These are phyloP conservation scores for Aspergillus phoenicis DNA, from an alignment of 2,329 filamentous ascomycete genomes.

Conservation along the genomic window DNA sequence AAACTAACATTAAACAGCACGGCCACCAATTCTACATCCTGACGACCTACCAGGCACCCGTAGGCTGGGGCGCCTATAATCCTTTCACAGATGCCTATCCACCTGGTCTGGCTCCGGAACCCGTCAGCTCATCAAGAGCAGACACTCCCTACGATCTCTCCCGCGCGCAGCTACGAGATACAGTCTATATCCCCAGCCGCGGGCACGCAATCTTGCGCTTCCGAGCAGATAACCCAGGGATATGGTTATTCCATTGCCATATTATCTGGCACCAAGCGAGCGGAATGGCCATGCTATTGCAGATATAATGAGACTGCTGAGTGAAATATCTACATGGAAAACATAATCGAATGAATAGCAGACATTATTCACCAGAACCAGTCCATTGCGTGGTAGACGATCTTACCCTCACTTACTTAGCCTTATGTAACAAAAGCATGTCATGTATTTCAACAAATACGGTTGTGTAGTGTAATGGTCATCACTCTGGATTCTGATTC, in stretches of 20 bases:
- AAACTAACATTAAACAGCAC: constrained; percentile 27
- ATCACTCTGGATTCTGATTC: constrained; percentile 13
- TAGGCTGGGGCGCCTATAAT: constrained; percentile 44
- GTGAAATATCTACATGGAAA: neutral
- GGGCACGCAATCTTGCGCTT: constrained; percentile 61
- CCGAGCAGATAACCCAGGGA: constrained; percentile 55
- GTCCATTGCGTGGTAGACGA: neutral
- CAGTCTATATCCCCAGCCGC: constrained; percentile 56
- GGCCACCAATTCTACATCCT: constrained; percentile 42
- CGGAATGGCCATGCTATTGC: constrained; percentile 49
- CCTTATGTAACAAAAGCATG: neutral
- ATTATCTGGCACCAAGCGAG: constrained; percentile 55
- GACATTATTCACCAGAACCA: neutral
- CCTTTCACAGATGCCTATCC: constrained; percentile 32
- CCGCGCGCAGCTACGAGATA: constrained; percentile 54
- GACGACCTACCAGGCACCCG: constrained; percentile 29
- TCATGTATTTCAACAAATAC: neutral
- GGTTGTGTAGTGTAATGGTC: constrained; percentile 13
- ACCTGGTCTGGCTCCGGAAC: constrained; percentile 21
- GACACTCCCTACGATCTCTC: constrained; percentile 29
- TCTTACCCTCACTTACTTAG: too few species aligned
- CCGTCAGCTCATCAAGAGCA: neutral
- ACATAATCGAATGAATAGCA: neutral
- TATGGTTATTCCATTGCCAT: constrained; percentile 56
- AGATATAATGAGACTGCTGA: neutral